Base-by-base conservation (phyloP, 352 stramenopile genomes). In the Phytophthora ohioensis region DNA sequence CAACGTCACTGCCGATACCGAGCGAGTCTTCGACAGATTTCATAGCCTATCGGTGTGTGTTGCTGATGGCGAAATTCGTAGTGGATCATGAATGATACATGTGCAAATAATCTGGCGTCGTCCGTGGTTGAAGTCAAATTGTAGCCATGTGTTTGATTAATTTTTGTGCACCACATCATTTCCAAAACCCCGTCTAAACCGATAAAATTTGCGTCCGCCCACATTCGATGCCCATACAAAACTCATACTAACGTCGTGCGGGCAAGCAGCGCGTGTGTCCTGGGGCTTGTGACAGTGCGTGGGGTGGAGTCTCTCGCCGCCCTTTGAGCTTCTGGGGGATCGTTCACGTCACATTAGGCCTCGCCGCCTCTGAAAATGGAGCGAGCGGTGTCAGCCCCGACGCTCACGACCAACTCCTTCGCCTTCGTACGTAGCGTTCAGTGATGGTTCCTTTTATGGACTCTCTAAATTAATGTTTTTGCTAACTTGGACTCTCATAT, bases 371-470 rank as follows among this genome's bases (percentile, higher is more conserved):
- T 43, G 30, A 46, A 86, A 35, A 99, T 72, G 72, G 58, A 76
- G 63, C 67, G 49, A 57, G 21, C 30, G 43, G 42, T 36, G 46
- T 63, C 41, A 9, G 51, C 55, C 15, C 41, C 56, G 61, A 56
- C 63, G 32, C 57, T 74, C 47, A 67, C 57, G 51, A 87, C 81
- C 34, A 89, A 74, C 46, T 71, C 73, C 41, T 89, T 85, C 55
- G 72, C 70, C 15, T 75, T 89, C 49, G 81, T 89, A 76, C 59
- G 75, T 76, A 15, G 11, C 10, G 5, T 41, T 7, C 7, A 38
- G 27, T 69, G 53, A 53, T 63, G 58, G 46, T 56, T 56, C 15
- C 15, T 12, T n/a, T 13, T 17, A 35, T 52, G 30, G 57, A n/a
- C 49, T 72, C 57, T 73, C 15, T 59, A 51, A 70, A 21, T 59